phyloP scores from a whole-genome alignment of 2,329 filamentous ascomycete genomes.

The Bipolaris zeicola region DNA sequence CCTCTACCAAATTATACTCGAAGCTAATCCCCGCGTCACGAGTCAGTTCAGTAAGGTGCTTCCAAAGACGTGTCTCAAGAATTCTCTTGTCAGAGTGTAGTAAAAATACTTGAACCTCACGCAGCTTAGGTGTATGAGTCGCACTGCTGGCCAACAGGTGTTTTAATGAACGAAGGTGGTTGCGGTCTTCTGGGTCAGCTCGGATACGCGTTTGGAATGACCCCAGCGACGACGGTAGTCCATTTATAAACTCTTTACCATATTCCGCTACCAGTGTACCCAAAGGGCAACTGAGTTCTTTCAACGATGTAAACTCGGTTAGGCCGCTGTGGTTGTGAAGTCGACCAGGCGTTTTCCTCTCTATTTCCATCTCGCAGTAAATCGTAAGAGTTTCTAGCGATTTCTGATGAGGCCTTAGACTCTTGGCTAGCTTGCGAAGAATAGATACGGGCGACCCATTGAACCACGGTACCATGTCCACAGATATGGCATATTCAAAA shows the following conservation, averaged over 20 bases:
- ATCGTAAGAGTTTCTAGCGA: constrained; percentile 20
- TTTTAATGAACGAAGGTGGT: constrained; percentile 18
- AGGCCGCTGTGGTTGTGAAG: constrained; percentile 15
- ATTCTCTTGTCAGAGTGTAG: neutral
- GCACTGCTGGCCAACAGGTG: constrained; percentile 16
- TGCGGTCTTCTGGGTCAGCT: constrained; percentile 5
- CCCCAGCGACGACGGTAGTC: constrained; percentile 20
- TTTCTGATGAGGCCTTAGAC: constrained; percentile 17
- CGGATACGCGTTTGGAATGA: constrained; percentile 14
- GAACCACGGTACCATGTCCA: too few relatives aligned
- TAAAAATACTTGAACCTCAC: constrained; percentile 13
- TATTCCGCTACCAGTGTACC: constrained; percentile 5
- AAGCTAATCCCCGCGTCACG: constrained; percentile 14
- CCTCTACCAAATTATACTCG: too few relatives aligned
- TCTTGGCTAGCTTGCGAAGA: constrained; percentile 1
- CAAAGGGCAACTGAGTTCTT: constrained; percentile 20
- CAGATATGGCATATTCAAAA: constrained; percentile 16
- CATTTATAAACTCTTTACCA: constrained; percentile 14
- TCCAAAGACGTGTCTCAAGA: constrained; percentile 1
- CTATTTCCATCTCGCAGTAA: constrained; percentile 4
- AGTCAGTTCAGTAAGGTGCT: constrained; percentile 12
- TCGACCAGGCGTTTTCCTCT: neutral
- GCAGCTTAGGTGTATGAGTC: constrained; percentile 12
- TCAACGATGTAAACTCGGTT: constrained; percentile 16
- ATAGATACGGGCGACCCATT: too few relatives aligned